These are phyloP conservation scores for Phragmites australis DNA, from an alignment of 176 grass and related monocot genomes.

Conservation along the genomic window DNA sequence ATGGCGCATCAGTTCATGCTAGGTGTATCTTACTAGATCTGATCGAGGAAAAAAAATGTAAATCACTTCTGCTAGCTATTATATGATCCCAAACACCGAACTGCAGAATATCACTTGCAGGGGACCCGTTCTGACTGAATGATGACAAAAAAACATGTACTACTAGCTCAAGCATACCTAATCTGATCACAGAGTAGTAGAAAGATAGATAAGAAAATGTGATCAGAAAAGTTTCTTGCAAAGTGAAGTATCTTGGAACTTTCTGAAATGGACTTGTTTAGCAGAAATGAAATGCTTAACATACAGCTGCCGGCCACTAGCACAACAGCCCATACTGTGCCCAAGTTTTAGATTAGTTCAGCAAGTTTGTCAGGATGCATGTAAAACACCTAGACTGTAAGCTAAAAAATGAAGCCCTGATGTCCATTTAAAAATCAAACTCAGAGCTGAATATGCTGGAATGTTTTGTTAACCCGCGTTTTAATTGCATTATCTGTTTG, in stretches of 20 bases:
- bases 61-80: background rate
- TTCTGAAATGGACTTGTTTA: background rate
- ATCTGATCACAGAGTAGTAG: conserved; percentile 7
- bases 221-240: background rate
- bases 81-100: conserved; percentile 15
- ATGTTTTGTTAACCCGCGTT: no score
- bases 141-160: conserved; percentile 19
- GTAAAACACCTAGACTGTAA: background rate
- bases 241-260: conserved; percentile 13
- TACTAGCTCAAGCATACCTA: conserved; percentile 13
- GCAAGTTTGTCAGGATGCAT: background rate
- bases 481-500: no score
- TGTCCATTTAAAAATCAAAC: no score
- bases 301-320: background rate
- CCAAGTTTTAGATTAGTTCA: background rate
- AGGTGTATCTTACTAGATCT: conserved; percentile 44
- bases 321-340: background rate
- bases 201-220: conserved; percentile 2
- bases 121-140: conserved; percentile 24
- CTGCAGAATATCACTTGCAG: conserved; percentile 33
- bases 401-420: no score
- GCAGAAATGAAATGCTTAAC: conserved; percentile 6
- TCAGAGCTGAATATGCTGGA: no score
- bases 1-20: conserved; percentile 17
- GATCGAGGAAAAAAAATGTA: background rate